Percentiles rank a stretch among this genome's conserved stretches.
These are phyloP conservation scores for Casuarina cunninghamiana DNA, from an alignment of 306 rosid species.

Conservation along the genomic window DNA sequence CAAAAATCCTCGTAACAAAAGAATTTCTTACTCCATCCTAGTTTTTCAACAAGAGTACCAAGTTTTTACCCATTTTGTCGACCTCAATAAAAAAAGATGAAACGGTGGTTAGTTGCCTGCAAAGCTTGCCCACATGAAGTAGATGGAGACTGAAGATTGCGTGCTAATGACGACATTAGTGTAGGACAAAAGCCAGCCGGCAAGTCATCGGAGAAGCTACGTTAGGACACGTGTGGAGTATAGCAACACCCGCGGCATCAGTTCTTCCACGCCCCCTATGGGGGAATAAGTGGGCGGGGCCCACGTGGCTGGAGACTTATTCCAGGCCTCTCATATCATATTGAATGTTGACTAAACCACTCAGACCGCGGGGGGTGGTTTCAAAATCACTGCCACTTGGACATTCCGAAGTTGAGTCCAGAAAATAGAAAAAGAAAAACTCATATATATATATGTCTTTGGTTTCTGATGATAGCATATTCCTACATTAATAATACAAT, in stretches of 20 bases:
- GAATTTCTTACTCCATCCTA: too few relatives aligned
- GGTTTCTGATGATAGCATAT: too few relatives aligned
- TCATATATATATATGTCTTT: too few relatives aligned
- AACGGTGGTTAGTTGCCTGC: too few relatives aligned
- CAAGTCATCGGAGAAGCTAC: conserved; percentile 35
- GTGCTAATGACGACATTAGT: background rate
- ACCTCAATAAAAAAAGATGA: too few relatives aligned
- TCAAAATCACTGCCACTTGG: background rate
- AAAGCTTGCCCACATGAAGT: too few relatives aligned
- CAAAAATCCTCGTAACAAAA: too few relatives aligned
- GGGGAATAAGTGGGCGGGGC: background rate
- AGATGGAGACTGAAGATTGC: background rate
- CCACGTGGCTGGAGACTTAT: conserved; percentile 1
- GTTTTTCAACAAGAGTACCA: too few relatives aligned
- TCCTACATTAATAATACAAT: background rate
- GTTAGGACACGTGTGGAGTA: conserved; percentile 33
- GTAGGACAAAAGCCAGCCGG: conserved; percentile 53
- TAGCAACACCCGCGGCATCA: too few relatives aligned
- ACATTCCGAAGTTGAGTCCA: conserved; percentile 1
- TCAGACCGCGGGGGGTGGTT: too few relatives aligned
- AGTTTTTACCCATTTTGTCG: too few relatives aligned
- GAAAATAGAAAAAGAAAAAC: background rate
- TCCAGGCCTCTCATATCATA: background rate
- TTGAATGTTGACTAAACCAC: background rate
- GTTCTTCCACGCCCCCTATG: background rate